A percentile compares a stretch with the other conserved stretches of the same genome.
These are phyloP conservation scores for Botryotinia globosa DNA, from an alignment of 2,329 filamentous ascomycete species.

Conservation along the genomic window DNA sequence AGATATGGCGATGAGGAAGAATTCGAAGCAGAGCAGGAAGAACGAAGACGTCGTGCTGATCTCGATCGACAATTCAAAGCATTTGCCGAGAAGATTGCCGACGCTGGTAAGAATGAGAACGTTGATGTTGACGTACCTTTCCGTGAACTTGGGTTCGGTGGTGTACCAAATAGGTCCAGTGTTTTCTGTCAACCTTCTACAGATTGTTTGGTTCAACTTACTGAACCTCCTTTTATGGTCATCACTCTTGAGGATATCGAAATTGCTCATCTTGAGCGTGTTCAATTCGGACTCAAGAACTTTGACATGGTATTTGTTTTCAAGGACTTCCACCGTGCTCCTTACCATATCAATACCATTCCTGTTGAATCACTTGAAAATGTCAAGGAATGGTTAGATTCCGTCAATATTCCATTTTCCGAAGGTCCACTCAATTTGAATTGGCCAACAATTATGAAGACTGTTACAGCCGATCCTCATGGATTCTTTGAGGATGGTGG, in stretches of 20 bases:
- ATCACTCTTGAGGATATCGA: constrained; percentile 95
- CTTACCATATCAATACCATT: constrained; percentile 96
- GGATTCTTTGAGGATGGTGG: constrained; percentile 93
- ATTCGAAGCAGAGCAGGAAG: constrained; percentile 97
- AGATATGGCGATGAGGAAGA: constrained; percentile 97
- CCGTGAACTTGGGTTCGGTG: constrained; percentile 92
- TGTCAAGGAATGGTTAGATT: constrained; percentile 97
- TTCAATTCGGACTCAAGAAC: constrained; percentile 96
- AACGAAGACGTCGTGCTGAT: constrained; percentile 83
- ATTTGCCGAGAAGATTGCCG: constrained; percentile 96
- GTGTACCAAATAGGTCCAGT: constrained; percentile 92
- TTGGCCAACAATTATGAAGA: constrained; percentile 99
- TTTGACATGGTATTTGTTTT: constrained; percentile 98
- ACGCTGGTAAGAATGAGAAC: constrained; percentile 86
- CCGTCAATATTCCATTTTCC: constrained; percentile 87
- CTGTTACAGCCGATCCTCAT: constrained; percentile 88
- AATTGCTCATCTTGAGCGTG: constrained; percentile 91
- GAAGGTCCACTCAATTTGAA: constrained; percentile 97
- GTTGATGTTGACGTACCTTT: constrained; percentile 96
- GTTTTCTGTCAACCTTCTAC: constrained; percentile 95
- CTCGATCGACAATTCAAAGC: constrained; percentile 94
- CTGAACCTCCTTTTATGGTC: constrained; percentile 94
- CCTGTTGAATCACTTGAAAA: constrained; percentile 91
- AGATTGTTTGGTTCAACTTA: constrained; percentile 94
- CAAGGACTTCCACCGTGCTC: constrained; percentile 90